phyloP scores from a whole-genome alignment of 306 rosid genomes.

The Dalbergia cochinchinensis region DNA sequence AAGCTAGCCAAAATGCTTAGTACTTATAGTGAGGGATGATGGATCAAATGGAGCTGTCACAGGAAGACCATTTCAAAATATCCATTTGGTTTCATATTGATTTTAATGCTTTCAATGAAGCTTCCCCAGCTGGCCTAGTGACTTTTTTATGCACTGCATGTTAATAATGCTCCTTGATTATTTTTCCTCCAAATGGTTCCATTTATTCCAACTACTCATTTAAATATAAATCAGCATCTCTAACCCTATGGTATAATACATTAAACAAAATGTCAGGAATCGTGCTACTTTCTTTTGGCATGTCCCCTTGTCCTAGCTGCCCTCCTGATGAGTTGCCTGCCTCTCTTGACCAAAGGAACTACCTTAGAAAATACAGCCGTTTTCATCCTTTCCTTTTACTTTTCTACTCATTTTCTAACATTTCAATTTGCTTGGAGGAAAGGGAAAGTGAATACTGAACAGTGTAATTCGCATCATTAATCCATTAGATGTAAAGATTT shows the following conservation, averaged over 20 bases:
- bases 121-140: constrained; percentile 47
- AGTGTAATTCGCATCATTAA: neutral
- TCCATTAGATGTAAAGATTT: too few species aligned
- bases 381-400: neutral
- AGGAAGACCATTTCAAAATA: constrained; percentile 21
- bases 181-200: constrained; percentile 12
- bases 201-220: constrained; percentile 42
- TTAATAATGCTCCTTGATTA: neutral
- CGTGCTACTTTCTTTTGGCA: neutral
- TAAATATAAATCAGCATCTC: constrained; percentile 13
- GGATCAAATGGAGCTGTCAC: constrained; percentile 48
- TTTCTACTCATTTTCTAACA: neutral
- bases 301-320: neutral
- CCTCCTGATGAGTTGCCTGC: neutral
- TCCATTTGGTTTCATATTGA: constrained; percentile 1
- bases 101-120: constrained; percentile 35
- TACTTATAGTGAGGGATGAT: neutral
- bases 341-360: constrained; percentile 19
- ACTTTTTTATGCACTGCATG: neutral
- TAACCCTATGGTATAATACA: neutral
- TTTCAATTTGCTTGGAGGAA: neutral
- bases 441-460: neutral
- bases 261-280: neutral
- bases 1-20: neutral
- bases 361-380: neutral